A percentile compares a stretch with the other conserved stretches of the same genome.
phyloP scores from a whole-genome alignment of 352 stramenopile species.

The Pythium pectinolyticum region DNA sequence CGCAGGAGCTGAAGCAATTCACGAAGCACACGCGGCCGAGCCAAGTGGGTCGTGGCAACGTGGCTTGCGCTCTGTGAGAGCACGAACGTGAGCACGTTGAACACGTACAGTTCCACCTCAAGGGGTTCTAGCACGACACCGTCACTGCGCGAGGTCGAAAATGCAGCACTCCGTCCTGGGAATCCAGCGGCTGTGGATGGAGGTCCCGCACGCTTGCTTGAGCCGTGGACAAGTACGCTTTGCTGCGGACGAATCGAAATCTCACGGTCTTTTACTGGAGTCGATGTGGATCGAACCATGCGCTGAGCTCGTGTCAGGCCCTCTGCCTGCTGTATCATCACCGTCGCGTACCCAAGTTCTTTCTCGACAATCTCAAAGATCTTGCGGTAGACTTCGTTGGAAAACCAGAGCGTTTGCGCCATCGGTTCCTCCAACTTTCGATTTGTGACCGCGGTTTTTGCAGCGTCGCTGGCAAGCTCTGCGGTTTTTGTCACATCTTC shows the following conservation, averaged over 20 bases:
- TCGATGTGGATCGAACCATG: constrained; percentile 83
- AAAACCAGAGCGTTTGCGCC: constrained; percentile 86
- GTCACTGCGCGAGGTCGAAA: constrained; percentile 23
- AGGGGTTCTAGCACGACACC: constrained; percentile 57
- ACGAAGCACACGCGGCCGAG: constrained; percentile 61
- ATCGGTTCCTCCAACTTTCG: constrained; percentile 69
- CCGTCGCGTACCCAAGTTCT: constrained; percentile 68
- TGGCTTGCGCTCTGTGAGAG: constrained; percentile 74
- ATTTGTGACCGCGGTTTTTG: constrained; percentile 74
- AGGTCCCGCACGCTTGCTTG: constrained; percentile 2
- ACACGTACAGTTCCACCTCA: constrained; percentile 77
- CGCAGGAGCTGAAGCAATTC: constrained; percentile 78
- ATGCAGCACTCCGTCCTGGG: constrained; percentile 11
- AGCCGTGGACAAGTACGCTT: constrained; percentile 37
- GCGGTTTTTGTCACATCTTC: constrained; percentile 52
- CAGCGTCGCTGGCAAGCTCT: constrained; percentile 77
- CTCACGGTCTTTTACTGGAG: constrained; percentile 62
- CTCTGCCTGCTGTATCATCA: constrained; percentile 70
- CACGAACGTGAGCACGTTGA: constrained; percentile 74
- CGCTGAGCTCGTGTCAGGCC: constrained; percentile 74
- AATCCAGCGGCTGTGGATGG: constrained; percentile 16
- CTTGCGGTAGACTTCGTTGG: constrained; percentile 84
- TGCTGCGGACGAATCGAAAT: constrained; percentile 38
- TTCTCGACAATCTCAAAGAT: constrained; percentile 86
- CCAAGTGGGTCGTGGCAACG: constrained; percentile 56